Conservation (phyloP, 768 basidiomycete genomes). For the Cystofilobasidium capitatum region DNA sequence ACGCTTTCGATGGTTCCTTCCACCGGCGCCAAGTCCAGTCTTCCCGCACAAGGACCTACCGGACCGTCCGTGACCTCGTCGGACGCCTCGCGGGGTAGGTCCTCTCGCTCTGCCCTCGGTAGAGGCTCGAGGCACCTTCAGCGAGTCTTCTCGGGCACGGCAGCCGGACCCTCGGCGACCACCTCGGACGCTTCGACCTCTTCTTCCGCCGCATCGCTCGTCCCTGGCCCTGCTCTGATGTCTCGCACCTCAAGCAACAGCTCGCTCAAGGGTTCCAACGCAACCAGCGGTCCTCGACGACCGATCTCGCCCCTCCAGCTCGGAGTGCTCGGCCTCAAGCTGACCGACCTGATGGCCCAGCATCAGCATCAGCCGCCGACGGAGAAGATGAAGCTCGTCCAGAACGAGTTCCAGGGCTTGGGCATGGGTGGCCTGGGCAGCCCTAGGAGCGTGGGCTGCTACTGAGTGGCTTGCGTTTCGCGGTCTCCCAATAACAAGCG, state of each 20-base stretch:
- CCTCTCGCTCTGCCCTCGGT: constrained; percentile 15
- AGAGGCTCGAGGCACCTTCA: constrained; percentile 7
- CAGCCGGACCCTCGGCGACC: not conserved
- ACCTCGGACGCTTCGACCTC: not conserved
- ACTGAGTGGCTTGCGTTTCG: too few species aligned
- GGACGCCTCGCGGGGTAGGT: not conserved
- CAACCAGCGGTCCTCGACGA: too few species aligned
- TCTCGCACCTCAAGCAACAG: not conserved
- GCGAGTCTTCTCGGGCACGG: constrained; percentile 14
- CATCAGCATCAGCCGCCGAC: not conserved
- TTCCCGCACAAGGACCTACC: not conserved
- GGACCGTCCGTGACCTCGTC: not conserved
- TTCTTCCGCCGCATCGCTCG: not conserved
- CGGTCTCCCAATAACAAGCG: too few species aligned
- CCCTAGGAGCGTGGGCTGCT: constrained; percentile 2
- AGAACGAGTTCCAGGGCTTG: not conserved
- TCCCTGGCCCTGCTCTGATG: not conserved
- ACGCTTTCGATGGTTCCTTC: not conserved
- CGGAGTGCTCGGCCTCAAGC: constrained; percentile 1
- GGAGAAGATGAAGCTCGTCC: not conserved
- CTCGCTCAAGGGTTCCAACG: not conserved
- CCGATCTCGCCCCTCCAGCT: not conserved
- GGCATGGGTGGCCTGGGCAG: constrained; percentile 1
- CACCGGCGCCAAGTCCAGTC: not conserved
- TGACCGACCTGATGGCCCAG: not conserved